Evolutionary conservation across 2,329 filamentous ascomycete species (phyloP).

Genomic region (Penicillium expansum): DNA sequence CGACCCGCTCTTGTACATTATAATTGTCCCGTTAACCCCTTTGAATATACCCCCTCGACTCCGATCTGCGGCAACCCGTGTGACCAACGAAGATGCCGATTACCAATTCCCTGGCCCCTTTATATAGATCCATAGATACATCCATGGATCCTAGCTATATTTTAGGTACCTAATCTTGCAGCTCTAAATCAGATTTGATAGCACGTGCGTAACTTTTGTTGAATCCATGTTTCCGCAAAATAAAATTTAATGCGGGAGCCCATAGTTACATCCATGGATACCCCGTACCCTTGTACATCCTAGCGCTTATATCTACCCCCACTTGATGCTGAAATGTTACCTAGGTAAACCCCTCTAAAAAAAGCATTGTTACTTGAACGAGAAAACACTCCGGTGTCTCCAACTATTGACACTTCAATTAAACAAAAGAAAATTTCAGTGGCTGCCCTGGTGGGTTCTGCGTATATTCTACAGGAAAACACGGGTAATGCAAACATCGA

Average conservation of each 20-base stretch:
- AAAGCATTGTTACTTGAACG: neutral
- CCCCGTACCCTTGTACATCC: neutral
- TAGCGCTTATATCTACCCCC: neutral
- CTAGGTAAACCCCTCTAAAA: neutral
- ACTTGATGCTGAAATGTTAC: neutral
- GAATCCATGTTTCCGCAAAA: neutral
- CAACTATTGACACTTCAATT: constrained; percentile 10
- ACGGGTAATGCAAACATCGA: constrained; percentile 30
- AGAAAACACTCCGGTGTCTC: neutral
- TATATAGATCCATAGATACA: neutral
- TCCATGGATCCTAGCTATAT: neutral
- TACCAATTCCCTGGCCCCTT: neutral
- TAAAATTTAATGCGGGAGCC: neutral
- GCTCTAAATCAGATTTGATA: neutral
- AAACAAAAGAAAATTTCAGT: constrained; percentile 29
- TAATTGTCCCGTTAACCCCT: neutral
- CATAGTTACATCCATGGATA: neutral
- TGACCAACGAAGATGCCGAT: neutral
- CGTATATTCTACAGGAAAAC: constrained; percentile 37
- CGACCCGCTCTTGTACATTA: neutral
- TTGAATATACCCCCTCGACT: neutral
- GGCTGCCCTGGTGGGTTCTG: constrained; percentile 31
- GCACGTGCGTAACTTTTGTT: neutral
- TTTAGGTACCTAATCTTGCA: neutral
- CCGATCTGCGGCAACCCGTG: constrained; percentile 12